Conservation (phyloP, 2,329 filamentous ascomycete genomes). For the Chaetomium sp. region DNA sequence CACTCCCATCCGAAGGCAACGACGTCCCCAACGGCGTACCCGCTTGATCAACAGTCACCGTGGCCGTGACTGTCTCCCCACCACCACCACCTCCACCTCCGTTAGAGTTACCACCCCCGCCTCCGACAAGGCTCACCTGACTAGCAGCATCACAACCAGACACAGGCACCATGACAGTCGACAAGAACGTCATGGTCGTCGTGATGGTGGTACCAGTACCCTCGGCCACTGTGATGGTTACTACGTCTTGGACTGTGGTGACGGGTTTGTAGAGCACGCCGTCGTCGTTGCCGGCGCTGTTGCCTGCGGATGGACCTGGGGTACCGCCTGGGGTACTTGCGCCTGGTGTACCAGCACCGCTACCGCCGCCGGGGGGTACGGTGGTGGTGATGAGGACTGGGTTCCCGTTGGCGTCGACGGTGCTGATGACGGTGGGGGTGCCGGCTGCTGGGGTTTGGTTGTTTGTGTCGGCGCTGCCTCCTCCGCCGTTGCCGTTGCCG, state of each 20-base stretch:
- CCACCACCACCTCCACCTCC: background rate
- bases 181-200: conserved; percentile 8
- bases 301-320: background rate
- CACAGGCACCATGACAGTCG: background rate
- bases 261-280: background rate
- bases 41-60: conserved; percentile 12
- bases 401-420: conserved; percentile 7
- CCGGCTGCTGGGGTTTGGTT: too few relatives aligned
- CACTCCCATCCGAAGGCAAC: background rate
- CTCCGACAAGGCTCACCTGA: too few relatives aligned
- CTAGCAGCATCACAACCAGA: too few relatives aligned
- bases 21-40: conserved; percentile 2
- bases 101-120: background rate
- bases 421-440: conserved; percentile 2
- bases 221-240: conserved; percentile 12
- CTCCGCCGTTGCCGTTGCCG: background rate
- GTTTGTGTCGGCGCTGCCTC: too few relatives aligned
- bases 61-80: conserved; percentile 8
- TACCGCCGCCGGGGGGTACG: background rate
- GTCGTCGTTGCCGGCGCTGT: background rate
- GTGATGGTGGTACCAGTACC: conserved; percentile 2
- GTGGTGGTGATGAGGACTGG: conserved; percentile 7
- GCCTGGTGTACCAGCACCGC: too few relatives aligned
- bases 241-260: conserved; percentile 9
- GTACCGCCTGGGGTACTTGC: background rate